phyloP scores from a whole-genome alignment of 345 rosid genomes.

The Iberis pinnata region DNA sequence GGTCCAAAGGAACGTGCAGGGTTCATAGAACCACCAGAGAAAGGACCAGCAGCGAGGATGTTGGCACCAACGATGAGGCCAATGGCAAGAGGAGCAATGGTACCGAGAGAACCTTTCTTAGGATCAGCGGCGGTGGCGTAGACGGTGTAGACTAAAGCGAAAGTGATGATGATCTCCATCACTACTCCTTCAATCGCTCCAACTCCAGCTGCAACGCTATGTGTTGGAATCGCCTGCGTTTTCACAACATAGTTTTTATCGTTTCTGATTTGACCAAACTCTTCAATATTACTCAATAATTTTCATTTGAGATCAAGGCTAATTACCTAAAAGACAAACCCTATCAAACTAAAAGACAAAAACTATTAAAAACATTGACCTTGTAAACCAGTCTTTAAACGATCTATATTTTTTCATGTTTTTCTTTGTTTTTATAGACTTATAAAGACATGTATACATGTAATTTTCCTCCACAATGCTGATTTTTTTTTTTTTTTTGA shows the following conservation, averaged over 20 bases:
- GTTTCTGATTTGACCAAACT: no score
- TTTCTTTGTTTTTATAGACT: no score
- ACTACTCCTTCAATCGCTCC: constrained; percentile 78
- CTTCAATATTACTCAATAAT: no score
- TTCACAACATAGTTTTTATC: constrained; percentile 1
- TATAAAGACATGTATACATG: no score
- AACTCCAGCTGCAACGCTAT: constrained; percentile 70
- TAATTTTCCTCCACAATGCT: no score
- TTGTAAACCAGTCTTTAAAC: no score
- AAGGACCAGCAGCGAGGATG: constrained; percentile 92
- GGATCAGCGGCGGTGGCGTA: constrained; percentile 97
- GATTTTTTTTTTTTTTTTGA: no score
- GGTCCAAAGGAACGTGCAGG: constrained; percentile 97
- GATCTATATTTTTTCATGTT: no score
- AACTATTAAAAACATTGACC: no score
- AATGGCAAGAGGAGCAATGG: constrained; percentile 83
- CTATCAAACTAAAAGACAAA: no score
- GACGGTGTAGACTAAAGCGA: constrained; percentile 85
- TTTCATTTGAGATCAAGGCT: no score
- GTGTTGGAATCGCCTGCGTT: constrained; percentile 60
- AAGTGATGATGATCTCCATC: constrained; percentile 86
- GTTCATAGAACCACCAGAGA: constrained; percentile 97
- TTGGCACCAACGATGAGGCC: constrained; percentile 95
- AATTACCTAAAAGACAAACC: no score
- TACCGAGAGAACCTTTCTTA: constrained; percentile 84